A percentile compares a stretch with the other conserved stretches of the same genome.
Conservation (phyloP, 2,329 filamentous ascomycete genomes). For the Penicillium hordei region DNA sequence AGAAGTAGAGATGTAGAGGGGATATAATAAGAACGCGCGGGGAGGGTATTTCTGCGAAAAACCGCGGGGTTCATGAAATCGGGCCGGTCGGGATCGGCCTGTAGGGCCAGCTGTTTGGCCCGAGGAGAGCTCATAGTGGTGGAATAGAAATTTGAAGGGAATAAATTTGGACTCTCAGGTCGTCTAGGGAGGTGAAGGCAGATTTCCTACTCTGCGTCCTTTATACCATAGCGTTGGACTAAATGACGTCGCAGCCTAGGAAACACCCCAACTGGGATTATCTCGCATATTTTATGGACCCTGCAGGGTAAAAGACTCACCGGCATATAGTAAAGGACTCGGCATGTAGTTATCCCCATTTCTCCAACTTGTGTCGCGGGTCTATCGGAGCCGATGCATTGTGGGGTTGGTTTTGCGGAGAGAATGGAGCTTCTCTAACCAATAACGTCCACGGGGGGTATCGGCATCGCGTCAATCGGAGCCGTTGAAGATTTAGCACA, state of each 20-base stretch:
- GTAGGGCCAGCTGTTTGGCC: not conserved
- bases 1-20: constrained; percentile 48
- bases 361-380: not conserved
- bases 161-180: not conserved
- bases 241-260: not conserved
- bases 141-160: not conserved
- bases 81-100: constrained; percentile 6
- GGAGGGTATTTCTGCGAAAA: constrained; percentile 55
- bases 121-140: not conserved
- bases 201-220: not conserved
- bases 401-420: not conserved
- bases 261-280: not conserved
- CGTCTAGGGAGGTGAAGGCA: not conserved
- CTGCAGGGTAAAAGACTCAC: not conserved
- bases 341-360: not conserved
- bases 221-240: not conserved
- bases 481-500: not conserved
- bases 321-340: not conserved
- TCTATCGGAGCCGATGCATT: not conserved
- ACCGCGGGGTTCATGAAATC: constrained; percentile 30
- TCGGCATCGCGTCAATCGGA: constrained; percentile 6
- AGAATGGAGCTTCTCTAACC: not conserved
- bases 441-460: not conserved
- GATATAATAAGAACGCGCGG: constrained; percentile 55
- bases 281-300: not conserved